Percentiles rank a stretch among this genome's conserved stretches.
phyloP scores from a whole-genome alignment of 179 eudicot genomes.

The Patellifolia procumbens region DNA sequence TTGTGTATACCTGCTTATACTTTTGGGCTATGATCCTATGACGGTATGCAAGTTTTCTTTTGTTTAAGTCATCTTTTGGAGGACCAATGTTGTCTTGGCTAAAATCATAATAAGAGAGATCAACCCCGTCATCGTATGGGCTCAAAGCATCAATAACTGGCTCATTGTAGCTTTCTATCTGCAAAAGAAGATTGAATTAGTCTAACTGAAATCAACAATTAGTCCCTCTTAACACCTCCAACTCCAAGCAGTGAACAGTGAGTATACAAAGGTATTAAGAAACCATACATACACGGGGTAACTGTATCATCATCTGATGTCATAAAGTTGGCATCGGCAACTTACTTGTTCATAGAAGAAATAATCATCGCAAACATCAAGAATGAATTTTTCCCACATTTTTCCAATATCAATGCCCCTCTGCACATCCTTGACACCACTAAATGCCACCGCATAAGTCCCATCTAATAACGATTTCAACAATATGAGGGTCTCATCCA shows the following conservation, averaged over 20 bases:
- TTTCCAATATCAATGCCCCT: slow-evolving; percentile 76
- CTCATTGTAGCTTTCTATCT: slow-evolving; percentile 78
- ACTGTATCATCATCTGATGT: neutral
- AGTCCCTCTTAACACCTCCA: neutral
- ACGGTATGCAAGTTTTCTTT: slow-evolving; percentile 75
- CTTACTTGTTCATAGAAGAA: slow-evolving; percentile 91
- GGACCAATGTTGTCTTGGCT: slow-evolving; percentile 57
- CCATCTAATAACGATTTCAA: slow-evolving; percentile 82
- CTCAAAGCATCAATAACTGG: slow-evolving; percentile 64
- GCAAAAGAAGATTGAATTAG: slow-evolving; percentile 21
- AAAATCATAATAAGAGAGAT: slow-evolving; percentile 78
- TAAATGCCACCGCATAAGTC: slow-evolving; percentile 66
- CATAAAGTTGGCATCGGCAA: neutral
- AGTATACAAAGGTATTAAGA: neutral
- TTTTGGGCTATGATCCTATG: slow-evolving; percentile 65
- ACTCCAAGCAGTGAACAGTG: neutral
- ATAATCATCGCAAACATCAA: slow-evolving; percentile 72
- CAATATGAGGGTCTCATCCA: slow-evolving; percentile 97
- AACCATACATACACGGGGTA: neutral
- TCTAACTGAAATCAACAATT: neutral
- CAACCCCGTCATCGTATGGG: slow-evolving; percentile 69
- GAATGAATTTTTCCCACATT: slow-evolving; percentile 82
- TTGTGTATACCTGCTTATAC: slow-evolving; percentile 64
- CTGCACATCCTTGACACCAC: slow-evolving; percentile 71
- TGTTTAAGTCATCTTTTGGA: slow-evolving; percentile 56